Evolutionary conservation across 305 asterid genomes (phyloP), one percentile per base, ranked within the genome.

Genomic region (Fraxinus angustifolia): DNA sequence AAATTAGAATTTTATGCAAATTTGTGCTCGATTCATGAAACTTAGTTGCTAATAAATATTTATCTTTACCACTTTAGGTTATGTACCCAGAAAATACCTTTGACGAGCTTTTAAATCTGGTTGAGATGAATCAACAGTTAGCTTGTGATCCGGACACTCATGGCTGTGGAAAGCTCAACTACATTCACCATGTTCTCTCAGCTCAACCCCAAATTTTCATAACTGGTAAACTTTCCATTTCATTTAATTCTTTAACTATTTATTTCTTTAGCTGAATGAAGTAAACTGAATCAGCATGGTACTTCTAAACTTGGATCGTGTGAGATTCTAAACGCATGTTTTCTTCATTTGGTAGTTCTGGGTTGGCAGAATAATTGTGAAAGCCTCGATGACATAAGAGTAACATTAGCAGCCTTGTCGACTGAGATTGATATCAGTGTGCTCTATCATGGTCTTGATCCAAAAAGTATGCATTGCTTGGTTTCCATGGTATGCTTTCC

Each of bases 351-450:
- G 34, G 85, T 88, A 95, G 99, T 92, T 82, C 80, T 95, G 86
- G 98, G 98, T 19, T 95, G 99, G 98, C 98, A 95, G 87, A 91
- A 91, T 88, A 90, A 93, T 21, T 80, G 97, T 60, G 99, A 95
- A 89, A 88, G 89, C 83, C 92, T 90, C 84, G 94, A 87, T 67
- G 97, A 92, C 85, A 95, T 95, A 84, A 90, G 16, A 79, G 92
- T 89, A 35, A 93, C 99, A 79, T 83, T 95, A 85, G 83, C 89
- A 76, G 90, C 97, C 78, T 83, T 95, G 75, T 90, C 97, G 26
- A 95, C 97, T 74, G 97, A 90, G 86, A 92, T 94, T 84, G 97
- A 95, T 87, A 84, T 92, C 81, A 87, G 97, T 84, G 89, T 85
- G 84, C 94, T 92, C 75, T 95, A 93, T 86, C 91, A 92, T 6